Conservation (phyloP, 345 rosid genomes). For the Geranium brycei region DNA sequence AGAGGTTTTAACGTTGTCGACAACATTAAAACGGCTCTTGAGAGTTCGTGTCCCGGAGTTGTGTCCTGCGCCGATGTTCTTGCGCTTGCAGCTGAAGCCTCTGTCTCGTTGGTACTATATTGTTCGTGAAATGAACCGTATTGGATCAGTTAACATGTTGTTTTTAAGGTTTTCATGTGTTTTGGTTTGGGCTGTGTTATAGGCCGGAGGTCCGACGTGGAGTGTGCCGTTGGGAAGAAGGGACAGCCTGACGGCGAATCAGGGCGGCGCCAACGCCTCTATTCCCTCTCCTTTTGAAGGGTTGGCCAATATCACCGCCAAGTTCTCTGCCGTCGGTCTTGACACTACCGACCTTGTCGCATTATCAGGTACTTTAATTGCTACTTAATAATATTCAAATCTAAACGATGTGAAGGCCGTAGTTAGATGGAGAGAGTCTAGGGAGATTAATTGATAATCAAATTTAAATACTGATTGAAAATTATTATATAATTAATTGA, state of each 20-base stretch:
- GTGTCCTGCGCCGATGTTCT: conserved; percentile 76
- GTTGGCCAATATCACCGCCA: conserved; percentile 27
- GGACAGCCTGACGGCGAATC: conserved; percentile 51
- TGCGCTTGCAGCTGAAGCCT: conserved; percentile 49
- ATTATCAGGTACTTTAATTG: conserved; percentile 36
- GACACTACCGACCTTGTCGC: conserved; percentile 56
- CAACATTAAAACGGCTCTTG: conserved; percentile 49
- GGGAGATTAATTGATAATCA: too few relatives aligned
- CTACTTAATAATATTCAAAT: too few relatives aligned
- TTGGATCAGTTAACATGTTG: too few relatives aligned
- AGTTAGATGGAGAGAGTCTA: too few relatives aligned
- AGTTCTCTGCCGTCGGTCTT: conserved; percentile 49
- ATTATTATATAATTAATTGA: too few relatives aligned
- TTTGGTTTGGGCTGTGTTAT: conserved; percentile 2
- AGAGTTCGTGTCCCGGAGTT: conserved; percentile 48
- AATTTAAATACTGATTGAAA: too few relatives aligned
- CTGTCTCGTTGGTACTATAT: conserved; percentile 41
- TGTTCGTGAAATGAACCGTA: background rate
- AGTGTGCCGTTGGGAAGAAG: conserved; percentile 51
- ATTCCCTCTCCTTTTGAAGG: conserved; percentile 47
- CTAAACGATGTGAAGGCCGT: too few relatives aligned
- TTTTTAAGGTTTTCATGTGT: too few relatives aligned
- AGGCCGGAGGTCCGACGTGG: conserved; percentile 85
- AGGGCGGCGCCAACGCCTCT: conserved; percentile 28
- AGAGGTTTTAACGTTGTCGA: conserved; percentile 64